Conservation (phyloP, 768 basidiomycete species). For the Amanita thiersii region DNA sequence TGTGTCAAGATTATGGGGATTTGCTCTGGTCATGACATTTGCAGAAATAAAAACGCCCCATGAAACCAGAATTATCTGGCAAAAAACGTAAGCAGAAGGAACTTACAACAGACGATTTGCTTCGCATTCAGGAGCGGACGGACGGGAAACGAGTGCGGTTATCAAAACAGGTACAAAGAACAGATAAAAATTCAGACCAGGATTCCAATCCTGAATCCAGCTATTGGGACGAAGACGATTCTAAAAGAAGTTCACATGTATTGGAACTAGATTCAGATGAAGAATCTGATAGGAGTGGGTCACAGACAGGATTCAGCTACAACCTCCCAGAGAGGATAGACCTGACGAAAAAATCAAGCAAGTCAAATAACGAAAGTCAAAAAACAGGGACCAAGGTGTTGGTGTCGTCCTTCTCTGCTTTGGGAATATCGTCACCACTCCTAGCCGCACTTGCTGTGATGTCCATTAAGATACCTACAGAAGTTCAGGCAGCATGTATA, state of each 20-base stretch:
- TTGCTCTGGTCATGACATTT: too few relatives aligned
- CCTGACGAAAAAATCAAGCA: too few relatives aligned
- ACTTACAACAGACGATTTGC: slow-evolving; percentile 37
- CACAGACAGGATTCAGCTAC: too few relatives aligned
- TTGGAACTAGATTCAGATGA: too few relatives aligned
- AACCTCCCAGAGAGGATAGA: too few relatives aligned
- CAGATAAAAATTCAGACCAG: slow-evolving; percentile 5
- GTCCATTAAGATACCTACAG: slow-evolving; percentile 81
- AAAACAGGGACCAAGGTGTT: slow-evolving; percentile 4
- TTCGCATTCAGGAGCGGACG: slow-evolving; percentile 36
- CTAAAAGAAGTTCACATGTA: too few relatives aligned
- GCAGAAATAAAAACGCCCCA: too few relatives aligned
- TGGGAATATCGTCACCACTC: slow-evolving; percentile 55
- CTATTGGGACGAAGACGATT: neutral
- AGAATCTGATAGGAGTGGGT: too few relatives aligned
- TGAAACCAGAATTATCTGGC: slow-evolving; percentile 9
- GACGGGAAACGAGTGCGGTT: slow-evolving; percentile 27
- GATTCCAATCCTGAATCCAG: slow-evolving; percentile 6
- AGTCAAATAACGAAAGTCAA: slow-evolving; percentile 3
- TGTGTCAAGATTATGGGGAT: too few relatives aligned
- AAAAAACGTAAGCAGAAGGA: slow-evolving; percentile 17
- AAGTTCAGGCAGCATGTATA: slow-evolving; percentile 87
- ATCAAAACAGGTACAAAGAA: neutral
- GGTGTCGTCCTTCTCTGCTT: slow-evolving; percentile 37
- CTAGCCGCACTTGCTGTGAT: slow-evolving; percentile 63